Conservation (phyloP, 1,139 yeast genomes). For the Debaryomycetaceae sp. region DNA sequence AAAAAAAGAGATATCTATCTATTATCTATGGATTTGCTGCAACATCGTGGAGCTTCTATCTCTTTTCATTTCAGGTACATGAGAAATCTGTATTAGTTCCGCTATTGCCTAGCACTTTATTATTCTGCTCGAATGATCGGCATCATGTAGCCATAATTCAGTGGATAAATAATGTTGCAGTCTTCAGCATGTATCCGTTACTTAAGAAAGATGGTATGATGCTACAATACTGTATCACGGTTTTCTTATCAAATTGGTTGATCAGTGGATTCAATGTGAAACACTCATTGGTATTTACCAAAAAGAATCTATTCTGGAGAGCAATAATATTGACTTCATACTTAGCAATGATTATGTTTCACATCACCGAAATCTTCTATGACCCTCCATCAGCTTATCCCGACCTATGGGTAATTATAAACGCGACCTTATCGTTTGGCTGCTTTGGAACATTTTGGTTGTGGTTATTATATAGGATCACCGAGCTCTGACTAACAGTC, state of each 20-base stretch:
- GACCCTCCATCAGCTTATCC: conserved; percentile 64
- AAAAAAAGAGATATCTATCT: conserved; percentile 9
- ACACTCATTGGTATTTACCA: conserved; percentile 29
- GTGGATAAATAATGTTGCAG: conserved; percentile 84
- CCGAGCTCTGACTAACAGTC: conserved; percentile 10
- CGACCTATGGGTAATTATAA: conserved; percentile 80
- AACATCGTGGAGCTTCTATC: conserved; percentile 81
- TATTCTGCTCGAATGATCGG: conserved; percentile 57
- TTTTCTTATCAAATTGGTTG: conserved; percentile 77
- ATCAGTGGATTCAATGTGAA: conserved; percentile 50
- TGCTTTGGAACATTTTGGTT: conserved; percentile 76
- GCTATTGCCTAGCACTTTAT: conserved; percentile 73
- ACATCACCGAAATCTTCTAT: conserved; percentile 48
- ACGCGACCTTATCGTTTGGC: conserved; percentile 68
- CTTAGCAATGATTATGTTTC: conserved; percentile 48
- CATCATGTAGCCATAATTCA: conserved; percentile 66
- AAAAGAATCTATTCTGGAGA: conserved; percentile 49
- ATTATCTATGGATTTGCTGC: conserved; percentile 71
- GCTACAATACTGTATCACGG: conserved; percentile 65
- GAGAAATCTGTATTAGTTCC: conserved; percentile 87
- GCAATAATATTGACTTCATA: conserved; percentile 59
- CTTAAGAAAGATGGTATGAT: conserved; percentile 69
- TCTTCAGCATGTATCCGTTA: conserved; percentile 86
- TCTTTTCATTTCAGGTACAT: conserved; percentile 94
- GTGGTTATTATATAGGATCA: conserved; percentile 61